These are phyloP conservation scores for Hymenotorrendiella dingleyae DNA, from an alignment of 2,329 filamentous ascomycete species.

Conservation along the genomic window DNA sequence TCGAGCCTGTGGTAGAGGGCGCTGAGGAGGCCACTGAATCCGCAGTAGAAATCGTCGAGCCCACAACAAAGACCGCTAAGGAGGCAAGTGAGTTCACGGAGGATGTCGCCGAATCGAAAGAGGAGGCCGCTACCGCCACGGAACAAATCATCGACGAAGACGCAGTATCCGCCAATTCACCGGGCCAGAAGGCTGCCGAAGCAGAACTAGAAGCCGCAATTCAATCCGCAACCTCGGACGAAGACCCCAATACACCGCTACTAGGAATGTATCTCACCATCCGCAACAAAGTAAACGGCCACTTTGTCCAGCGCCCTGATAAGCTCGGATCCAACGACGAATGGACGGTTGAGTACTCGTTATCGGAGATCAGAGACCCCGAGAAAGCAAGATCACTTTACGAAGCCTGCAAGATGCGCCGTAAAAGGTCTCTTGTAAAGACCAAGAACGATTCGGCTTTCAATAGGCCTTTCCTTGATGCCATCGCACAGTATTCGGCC, in stretches of 20 bases:
- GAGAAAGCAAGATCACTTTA: conserved; percentile 47
- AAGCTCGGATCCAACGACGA: conserved; percentile 38
- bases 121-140: too few relatives aligned
- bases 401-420: conserved; percentile 46
- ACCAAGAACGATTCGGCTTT: too few relatives aligned
- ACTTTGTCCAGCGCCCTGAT: conserved; percentile 55
- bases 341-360: conserved; percentile 75
- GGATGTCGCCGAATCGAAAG: too few relatives aligned
- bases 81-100: too few relatives aligned
- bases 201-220: conserved; percentile 7
- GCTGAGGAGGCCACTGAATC: too few relatives aligned
- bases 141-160: too few relatives aligned
- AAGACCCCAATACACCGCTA: conserved; percentile 2
- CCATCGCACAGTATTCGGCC: conserved; percentile 41
- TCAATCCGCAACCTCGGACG: neutral
- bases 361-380: conserved; percentile 52
- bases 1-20: too few relatives aligned
- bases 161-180: too few relatives aligned
- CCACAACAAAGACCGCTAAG: too few relatives aligned
- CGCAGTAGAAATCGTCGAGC: too few relatives aligned
- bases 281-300: conserved; percentile 65
- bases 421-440: conserved; percentile 43
- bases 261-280: conserved; percentile 59
- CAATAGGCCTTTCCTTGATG: conserved; percentile 24
- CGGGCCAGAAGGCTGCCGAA: neutral